phyloP scores from a whole-genome alignment of 192 early-diverging fungal species.

The Chytriomyces hyalinus region DNA sequence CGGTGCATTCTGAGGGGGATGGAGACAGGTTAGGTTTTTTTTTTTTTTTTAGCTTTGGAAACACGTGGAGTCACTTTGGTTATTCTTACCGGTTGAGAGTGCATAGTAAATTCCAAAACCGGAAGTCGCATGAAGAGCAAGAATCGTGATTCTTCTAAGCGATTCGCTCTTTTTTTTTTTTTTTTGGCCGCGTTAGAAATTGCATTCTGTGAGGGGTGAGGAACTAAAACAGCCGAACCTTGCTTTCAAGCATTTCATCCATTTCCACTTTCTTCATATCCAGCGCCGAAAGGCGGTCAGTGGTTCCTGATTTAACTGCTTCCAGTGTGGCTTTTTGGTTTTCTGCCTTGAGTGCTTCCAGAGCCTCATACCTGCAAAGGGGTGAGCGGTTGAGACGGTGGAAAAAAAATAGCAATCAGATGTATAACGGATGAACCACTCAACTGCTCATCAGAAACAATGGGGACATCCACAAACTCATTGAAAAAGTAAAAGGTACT shows the following conservation, averaged over 20 bases:
- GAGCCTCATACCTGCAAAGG: constrained; percentile 48
- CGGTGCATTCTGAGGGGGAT: constrained; percentile 35
- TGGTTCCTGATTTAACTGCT: constrained; percentile 64
- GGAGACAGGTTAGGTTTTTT: neutral
- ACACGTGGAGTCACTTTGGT: neutral
- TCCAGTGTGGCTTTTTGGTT: constrained; percentile 65
- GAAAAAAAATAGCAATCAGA: constrained; percentile 11
- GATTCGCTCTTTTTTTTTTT: constrained; percentile 51
- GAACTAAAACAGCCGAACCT: constrained; percentile 32
- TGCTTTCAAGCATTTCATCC: constrained; percentile 55
- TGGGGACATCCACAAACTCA: constrained; percentile 62
- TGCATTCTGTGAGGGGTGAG: neutral
- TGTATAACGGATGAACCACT: constrained; percentile 5
- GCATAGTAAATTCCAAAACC: constrained; percentile 56
- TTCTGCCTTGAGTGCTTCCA: constrained; percentile 52
- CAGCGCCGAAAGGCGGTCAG: constrained; percentile 54
- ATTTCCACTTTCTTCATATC: constrained; percentile 54
- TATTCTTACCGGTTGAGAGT: constrained; percentile 42
- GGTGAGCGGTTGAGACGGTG: neutral
- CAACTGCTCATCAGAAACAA: constrained; percentile 64
- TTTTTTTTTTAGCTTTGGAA: neutral
- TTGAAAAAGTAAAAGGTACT: constrained; percentile 64
- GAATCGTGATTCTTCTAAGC: constrained; percentile 51
- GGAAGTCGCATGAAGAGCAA: constrained; percentile 54
- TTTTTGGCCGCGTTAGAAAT: neutral